Evolutionary conservation across 305 asterid species (phyloP), one percentile per base, ranked within the genome.

Genomic region (Fraxinus nigra): DNA sequence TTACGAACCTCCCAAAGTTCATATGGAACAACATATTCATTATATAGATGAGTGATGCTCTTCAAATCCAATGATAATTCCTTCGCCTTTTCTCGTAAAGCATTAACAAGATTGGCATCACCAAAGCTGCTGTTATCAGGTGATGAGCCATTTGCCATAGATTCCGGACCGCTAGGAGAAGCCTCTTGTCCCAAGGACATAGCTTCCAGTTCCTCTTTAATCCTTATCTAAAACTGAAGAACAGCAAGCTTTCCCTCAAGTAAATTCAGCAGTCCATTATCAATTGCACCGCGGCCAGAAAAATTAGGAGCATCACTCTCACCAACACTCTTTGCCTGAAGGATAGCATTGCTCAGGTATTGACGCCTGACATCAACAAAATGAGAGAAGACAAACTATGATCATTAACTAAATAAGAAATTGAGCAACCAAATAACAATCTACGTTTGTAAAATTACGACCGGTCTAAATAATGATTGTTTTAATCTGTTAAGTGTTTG

Each of bases 241-340:
- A 94, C 98, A 79, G 97, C 92, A 87, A 96, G 99, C 90, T 96
- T 96, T 63, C 97, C 99, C 85, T 96, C 98, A 78, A 96, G 98
- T 84, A 96, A 88, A 90, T 94, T 97, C 82, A 96, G 95, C 82
- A 96, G 93, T 63, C 98, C 99, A 85, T 59, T 90, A 85, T 94
- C 99, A 84, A 88, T 84, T 82, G 89, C 89, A 85, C 90, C 90
- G 75, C 92, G 93, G 67, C 83, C 78, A 80, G 96, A 87, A 79
- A 83, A 88, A 85, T 83, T 85, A 85, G 85, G 80, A 86, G 87
- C 87, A 69, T 88, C 93, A 7, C 82, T 82, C 77, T 91, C 95
- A 84, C 87, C 87, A 78, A 95, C 94, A 90, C 94, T 92, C 92
- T 94, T 96, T 37, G 98, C 98, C 91, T 96, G 98, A 82, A 96